Conservation (phyloP, 768 basidiomycete species). For the Termitomyces sp. region DNA sequence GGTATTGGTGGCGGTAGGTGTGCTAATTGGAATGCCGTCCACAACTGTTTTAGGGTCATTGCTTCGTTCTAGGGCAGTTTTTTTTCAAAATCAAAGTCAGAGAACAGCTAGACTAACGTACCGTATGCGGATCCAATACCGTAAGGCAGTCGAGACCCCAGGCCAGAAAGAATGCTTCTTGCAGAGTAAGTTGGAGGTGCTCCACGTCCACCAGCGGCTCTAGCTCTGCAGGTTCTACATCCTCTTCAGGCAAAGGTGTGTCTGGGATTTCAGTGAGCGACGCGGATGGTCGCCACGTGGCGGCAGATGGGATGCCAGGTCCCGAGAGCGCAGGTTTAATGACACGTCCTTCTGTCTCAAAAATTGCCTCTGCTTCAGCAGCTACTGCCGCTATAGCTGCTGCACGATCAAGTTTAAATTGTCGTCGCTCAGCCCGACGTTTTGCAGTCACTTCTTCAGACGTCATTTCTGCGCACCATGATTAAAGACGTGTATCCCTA, state of each 20-base stretch:
- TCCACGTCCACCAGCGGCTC: slow-evolving; percentile 71
- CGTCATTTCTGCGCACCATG: slow-evolving; percentile 53
- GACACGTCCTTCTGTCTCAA: slow-evolving; percentile 65
- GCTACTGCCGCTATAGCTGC: slow-evolving; percentile 80
- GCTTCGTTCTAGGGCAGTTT: slow-evolving; percentile 40
- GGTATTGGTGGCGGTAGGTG: slow-evolving; percentile 42
- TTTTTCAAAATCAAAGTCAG: slow-evolving; percentile 1
- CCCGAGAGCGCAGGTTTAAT: slow-evolving; percentile 57
- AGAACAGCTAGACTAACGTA: slow-evolving; percentile 30
- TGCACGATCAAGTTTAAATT: slow-evolving; percentile 93
- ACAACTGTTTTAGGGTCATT: slow-evolving; percentile 57
- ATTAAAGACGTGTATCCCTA: slow-evolving; percentile 1
- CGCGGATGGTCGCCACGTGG: slow-evolving; percentile 67
- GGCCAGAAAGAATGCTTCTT: slow-evolving; percentile 85
- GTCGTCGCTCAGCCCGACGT: slow-evolving; percentile 82
- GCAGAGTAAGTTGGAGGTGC: slow-evolving; percentile 86
- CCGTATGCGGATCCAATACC: slow-evolving; percentile 62
- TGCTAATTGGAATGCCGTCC: slow-evolving; percentile 59
- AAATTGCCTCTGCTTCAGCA: slow-evolving; percentile 75
- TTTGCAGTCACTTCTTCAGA: slow-evolving; percentile 90
- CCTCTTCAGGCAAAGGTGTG: slow-evolving; percentile 26
- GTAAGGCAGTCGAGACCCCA: slow-evolving; percentile 85
- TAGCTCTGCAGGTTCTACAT: slow-evolving; percentile 30
- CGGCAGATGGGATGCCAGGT: slow-evolving; percentile 70
- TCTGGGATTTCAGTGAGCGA: slow-evolving; percentile 18